Percentiles rank a stretch among this genome's conserved stretches.
Conservation (phyloP, 192 early-diverging fungal genomes). For the Mortierella hygrophila region DNA sequence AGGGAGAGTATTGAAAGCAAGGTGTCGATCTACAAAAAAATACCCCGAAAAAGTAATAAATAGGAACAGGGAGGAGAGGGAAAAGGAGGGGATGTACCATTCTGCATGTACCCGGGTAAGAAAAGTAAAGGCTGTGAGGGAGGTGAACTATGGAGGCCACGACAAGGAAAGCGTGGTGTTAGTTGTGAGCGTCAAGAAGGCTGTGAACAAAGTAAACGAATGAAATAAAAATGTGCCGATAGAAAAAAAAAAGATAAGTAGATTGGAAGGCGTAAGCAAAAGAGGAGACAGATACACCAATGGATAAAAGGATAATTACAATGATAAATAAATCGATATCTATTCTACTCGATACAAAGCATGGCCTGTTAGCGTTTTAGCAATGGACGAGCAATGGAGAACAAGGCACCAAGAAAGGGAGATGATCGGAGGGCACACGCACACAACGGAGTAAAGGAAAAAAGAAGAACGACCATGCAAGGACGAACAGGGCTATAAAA, state of each 20-base stretch:
- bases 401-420: neutral
- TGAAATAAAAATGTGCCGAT: neutral
- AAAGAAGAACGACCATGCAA: neutral
- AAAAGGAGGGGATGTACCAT: neutral
- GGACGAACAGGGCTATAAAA: neutral
- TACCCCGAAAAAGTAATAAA: neutral
- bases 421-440: neutral
- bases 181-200: neutral
- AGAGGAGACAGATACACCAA: too few relatives aligned
- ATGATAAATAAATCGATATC: neutral
- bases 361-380: neutral
- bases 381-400: neutral
- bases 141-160: neutral
- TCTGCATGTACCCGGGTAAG: neutral
- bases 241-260: neutral
- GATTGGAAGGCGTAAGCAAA: neutral
- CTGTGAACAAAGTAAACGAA: neutral
- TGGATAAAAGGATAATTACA: neutral
- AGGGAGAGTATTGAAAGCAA: neutral
- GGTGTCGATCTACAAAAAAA: neutral
- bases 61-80: neutral
- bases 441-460: neutral
- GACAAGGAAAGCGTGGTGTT: neutral
- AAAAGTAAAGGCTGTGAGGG: neutral
- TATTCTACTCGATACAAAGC: neutral